Evolutionary conservation across 2,329 filamentous ascomycete genomes (phyloP).

Genomic region (Aspergillus ochraceus): DNA sequence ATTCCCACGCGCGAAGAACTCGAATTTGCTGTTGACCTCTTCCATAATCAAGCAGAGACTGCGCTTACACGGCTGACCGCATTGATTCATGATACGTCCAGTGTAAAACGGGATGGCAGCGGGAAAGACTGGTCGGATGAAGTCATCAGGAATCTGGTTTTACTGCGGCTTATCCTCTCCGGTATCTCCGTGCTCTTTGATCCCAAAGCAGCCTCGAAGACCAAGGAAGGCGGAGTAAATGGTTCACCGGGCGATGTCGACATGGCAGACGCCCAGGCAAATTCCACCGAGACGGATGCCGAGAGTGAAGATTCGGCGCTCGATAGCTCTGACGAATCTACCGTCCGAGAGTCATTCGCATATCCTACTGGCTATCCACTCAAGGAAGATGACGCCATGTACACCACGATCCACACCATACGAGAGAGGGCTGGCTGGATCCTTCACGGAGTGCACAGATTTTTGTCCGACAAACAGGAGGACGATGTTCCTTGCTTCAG

Average conservation of each 20-base stretch:
- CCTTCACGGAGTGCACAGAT: conserved; percentile 79
- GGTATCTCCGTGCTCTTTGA: conserved; percentile 90
- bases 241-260: conserved; percentile 47
- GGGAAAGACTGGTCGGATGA: conserved; percentile 99
- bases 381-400: conserved; percentile 62
- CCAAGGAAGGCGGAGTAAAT: conserved; percentile 39
- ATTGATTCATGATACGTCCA: conserved; percentile 78
- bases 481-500: conserved; percentile 97
- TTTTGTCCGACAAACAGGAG: conserved; percentile 80
- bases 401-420: conserved; percentile 74
- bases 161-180: conserved; percentile 84
- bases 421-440: conserved; percentile 78
- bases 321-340: conserved; percentile 58
- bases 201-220: conserved; percentile 66
- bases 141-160: conserved; percentile 82
- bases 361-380: conserved; percentile 88
- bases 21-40: conserved; percentile 84
- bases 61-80: conserved; percentile 73
- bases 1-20: conserved; percentile 77
- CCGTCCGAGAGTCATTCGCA: conserved; percentile 77
- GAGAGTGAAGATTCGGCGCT: conserved; percentile 51
- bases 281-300: conserved; percentile 22
- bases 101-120: conserved; percentile 86
- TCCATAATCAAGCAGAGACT: conserved; percentile 76
- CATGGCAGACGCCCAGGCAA: conserved; percentile 46